phyloP scores from a whole-genome alignment of 352 stramenopile genomes.

The Pythium diclinum region DNA sequence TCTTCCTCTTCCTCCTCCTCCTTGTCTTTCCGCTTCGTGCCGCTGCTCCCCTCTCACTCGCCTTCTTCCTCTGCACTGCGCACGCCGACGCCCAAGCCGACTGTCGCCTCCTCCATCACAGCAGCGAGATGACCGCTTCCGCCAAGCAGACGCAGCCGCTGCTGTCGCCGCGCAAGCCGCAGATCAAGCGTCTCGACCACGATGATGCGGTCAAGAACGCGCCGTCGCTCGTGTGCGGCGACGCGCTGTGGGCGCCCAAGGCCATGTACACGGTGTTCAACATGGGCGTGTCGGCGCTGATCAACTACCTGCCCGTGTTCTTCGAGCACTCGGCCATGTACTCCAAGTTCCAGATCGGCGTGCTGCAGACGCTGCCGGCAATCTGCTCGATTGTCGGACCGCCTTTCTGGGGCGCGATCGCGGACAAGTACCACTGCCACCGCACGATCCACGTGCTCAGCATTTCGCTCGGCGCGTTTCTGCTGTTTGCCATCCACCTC shows the following conservation, averaged over 20 bases:
- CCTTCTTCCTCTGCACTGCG: neutral
- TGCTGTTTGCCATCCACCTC: constrained; percentile 61
- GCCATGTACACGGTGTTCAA: constrained; percentile 74
- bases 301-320: constrained; percentile 78
- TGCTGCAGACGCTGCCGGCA: constrained; percentile 66
- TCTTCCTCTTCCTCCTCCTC: neutral
- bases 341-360: constrained; percentile 73
- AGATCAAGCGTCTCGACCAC: neutral
- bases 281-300: constrained; percentile 56
- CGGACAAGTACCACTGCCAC: constrained; percentile 64
- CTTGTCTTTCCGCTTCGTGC: neutral
- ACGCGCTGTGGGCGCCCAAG: constrained; percentile 62
- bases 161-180: constrained; percentile 4
- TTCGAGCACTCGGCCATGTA: constrained; percentile 63
- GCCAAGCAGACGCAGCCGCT: constrained; percentile 6
- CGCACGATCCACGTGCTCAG: constrained; percentile 59
- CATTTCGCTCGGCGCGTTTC: constrained; percentile 50
- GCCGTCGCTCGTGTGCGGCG: constrained; percentile 17
- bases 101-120: no score
- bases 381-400: constrained; percentile 64
- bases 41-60: neutral
- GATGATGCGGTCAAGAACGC: neutral
- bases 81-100: neutral
- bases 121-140: neutral
- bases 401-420: constrained; percentile 71